Conservation (phyloP, 2,329 filamentous ascomycete genomes). For the Colletotrichum sp. region DNA sequence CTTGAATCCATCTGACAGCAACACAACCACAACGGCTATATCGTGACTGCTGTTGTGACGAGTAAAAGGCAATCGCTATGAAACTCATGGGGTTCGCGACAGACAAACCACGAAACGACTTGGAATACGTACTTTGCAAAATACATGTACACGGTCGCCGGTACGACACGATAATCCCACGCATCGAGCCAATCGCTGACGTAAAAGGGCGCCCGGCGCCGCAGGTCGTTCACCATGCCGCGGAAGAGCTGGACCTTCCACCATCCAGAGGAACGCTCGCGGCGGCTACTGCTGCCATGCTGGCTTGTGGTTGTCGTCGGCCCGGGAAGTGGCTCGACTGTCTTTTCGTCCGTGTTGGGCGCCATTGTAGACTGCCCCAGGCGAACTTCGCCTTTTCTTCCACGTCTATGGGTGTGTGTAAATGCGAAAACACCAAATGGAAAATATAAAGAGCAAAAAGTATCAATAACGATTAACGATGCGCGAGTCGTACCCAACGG, state of each 20-base stretch:
- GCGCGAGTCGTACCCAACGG: not conserved
- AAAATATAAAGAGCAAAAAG: not conserved
- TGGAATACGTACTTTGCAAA: conserved; percentile 76
- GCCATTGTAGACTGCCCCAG: not conserved
- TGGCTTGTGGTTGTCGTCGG: not conserved
- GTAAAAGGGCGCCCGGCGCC: conserved; percentile 77
- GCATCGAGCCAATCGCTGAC: conserved; percentile 84
- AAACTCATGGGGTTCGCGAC: no score
- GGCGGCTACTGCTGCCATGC: not conserved
- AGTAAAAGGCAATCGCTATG: not conserved
- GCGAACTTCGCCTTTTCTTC: not conserved
- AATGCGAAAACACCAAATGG: not conserved
- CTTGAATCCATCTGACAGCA: not conserved
- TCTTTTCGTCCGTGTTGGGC: not conserved
- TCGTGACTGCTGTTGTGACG: not conserved
- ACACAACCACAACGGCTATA: not conserved
- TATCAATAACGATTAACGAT: not conserved
- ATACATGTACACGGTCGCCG: conserved; percentile 91
- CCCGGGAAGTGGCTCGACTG: not conserved
- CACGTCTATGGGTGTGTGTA: not conserved
- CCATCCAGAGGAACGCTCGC: conserved; percentile 51
- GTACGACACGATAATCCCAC: conserved; percentile 88
- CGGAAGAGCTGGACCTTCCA: conserved; percentile 78
- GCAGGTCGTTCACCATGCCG: conserved; percentile 81
- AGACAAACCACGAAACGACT: not conserved